Evolutionary conservation across 495 filamentous ascomycete species (phyloP).

Genomic region (Hypoxylon cercidicola): DNA sequence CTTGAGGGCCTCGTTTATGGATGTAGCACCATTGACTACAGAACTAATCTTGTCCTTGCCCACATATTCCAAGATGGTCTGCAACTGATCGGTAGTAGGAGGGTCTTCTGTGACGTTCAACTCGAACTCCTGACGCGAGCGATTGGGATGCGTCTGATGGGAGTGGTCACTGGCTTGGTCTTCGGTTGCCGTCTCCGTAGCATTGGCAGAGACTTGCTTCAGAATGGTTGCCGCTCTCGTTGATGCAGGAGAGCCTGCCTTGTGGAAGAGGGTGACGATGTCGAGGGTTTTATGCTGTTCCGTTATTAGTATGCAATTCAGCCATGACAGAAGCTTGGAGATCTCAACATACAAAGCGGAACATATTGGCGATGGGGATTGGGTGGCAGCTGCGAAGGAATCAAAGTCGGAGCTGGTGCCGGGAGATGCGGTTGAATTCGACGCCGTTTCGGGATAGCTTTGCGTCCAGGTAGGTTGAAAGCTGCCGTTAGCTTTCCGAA

Average conservation of each 20-base stretch:
- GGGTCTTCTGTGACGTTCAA: conserved; percentile 83
- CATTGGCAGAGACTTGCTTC: conserved; percentile 75
- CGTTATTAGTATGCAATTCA: conserved; percentile 15
- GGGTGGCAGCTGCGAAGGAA: not conserved
- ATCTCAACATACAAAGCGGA: conserved; percentile 53
- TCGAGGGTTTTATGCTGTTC: conserved; percentile 81
- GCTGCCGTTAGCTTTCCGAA: conserved; percentile 13
- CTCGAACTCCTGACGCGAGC: conserved; percentile 76
- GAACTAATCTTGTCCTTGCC: conserved; percentile 62
- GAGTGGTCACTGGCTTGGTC: conserved; percentile 73
- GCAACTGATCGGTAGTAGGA: conserved; percentile 85
- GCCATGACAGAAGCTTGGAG: not conserved
- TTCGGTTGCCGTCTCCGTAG: conserved; percentile 65
- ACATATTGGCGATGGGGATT: conserved; percentile 46
- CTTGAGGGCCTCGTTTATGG: conserved; percentile 79
- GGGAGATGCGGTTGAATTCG: conserved; percentile 18
- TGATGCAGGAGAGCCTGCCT: conserved; percentile 71
- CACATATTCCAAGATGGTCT: conserved; percentile 89
- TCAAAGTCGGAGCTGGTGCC: conserved; percentile 5
- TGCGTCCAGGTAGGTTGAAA: conserved; percentile 12
- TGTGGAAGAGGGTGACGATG: conserved; percentile 96
- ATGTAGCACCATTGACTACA: conserved; percentile 75
- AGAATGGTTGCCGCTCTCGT: conserved; percentile 74
- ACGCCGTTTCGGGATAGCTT: conserved; percentile 40
- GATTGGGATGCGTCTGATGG: conserved; percentile 57